Base-by-base conservation (phyloP, 2,329 filamentous ascomycete genomes). In the Monilinia laxa region DNA sequence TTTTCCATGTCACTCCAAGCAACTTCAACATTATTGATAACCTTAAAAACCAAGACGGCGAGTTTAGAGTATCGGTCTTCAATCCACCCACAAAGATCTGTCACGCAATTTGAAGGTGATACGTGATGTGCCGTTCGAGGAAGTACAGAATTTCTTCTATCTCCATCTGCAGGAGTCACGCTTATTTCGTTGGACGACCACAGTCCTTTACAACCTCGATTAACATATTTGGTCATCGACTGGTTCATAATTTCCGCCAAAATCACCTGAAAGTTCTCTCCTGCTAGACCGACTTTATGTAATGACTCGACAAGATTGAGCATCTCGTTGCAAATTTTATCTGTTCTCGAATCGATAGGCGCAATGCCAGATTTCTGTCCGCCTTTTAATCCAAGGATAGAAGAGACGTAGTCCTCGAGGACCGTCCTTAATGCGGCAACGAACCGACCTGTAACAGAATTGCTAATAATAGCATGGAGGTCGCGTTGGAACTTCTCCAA, bases 181-280 rank as follows among this genome's bases (percentile, higher is more conserved):
- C 65, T 55, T 12, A 28, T 35, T 40, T 64, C 54, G 20, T 68
- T 51, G 4, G 64, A 40, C 23, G 69, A 69, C 86, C 90, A 93
- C 58, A 87, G 81, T 2, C 88, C 85, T 67, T 86, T 81, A 73
- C 87, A 92, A 9, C 84, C 84, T 59, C 82, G 80, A 51, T 80
- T 79, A 52, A 93, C 84, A 71, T 88, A 90, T 16, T 83, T 80
- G 54, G 83, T 82, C 81, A 93, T 87, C 67, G 88, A 81, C 47
- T 79, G 79, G 74, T 92, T 84, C 82, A 92, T 88, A 35, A 90
- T 82, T 75, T 90, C 87, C 20, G 89, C 90, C 73, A 92, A 89
- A 47, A 90, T 80, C 40, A 89, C 83, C 73, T 92, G 88, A 62
- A 90, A 90, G 59, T 80, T 82, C 72, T 90, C 87, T 35, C 88